Conservation (phyloP, 1,139 yeast genomes). For the Kodamaea sp. region DNA sequence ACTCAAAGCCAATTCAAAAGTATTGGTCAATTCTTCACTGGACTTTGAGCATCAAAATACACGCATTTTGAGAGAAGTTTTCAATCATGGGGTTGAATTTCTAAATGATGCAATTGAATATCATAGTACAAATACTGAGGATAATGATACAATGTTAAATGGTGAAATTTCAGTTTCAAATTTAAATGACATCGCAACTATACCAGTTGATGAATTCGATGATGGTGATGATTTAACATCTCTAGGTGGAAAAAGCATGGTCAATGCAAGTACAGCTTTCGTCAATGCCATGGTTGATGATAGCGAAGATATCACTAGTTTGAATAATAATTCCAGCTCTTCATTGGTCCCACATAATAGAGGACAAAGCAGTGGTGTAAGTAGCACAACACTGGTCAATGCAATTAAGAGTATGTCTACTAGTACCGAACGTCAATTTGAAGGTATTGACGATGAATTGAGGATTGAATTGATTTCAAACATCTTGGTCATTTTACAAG, state of each 20-base stretch:
- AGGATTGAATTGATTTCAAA: constrained; percentile 27
- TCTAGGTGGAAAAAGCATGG: constrained; percentile 14
- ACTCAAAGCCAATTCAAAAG: constrained; percentile 22
- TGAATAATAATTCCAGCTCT: constrained; percentile 13
- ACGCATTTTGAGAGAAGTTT: constrained; percentile 17
- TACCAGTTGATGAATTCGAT: constrained; percentile 10
- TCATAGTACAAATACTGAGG: constrained; percentile 1
- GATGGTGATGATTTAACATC: constrained; percentile 24
- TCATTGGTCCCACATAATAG: background rate
- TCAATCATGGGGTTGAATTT: constrained; percentile 21
- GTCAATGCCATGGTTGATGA: constrained; percentile 17
- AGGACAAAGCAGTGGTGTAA: background rate
- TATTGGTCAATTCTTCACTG: constrained; percentile 7
- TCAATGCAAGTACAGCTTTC: constrained; percentile 4
- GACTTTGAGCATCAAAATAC: constrained; percentile 6
- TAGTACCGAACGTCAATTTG: constrained; percentile 13
- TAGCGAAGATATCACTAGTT: constrained; percentile 32
- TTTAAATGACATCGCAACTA: too few species aligned
- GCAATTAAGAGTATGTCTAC: background rate
- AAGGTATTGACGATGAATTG: constrained; percentile 25
- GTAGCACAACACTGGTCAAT: background rate
- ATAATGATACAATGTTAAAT: too few species aligned
- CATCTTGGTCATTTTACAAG: constrained; percentile 22
- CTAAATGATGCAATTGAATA: constrained; percentile 18
- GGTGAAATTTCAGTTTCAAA: too few species aligned